A percentile compares a stretch with the other conserved stretches of the same genome.
phyloP scores from a whole-genome alignment of 345 rosid genomes.

The Salix purpurea region DNA sequence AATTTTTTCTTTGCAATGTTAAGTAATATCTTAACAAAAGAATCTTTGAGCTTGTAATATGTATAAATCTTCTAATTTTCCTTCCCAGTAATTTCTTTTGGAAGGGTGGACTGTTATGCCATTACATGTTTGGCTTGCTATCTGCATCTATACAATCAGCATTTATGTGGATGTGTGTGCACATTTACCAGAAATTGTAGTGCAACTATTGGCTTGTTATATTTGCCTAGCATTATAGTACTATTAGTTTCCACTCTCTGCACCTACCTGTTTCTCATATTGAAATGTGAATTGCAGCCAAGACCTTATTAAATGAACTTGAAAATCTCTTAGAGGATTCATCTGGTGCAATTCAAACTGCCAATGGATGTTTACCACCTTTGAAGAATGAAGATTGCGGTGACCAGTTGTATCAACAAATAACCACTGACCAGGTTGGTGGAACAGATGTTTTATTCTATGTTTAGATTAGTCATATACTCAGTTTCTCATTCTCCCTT shows the following conservation, averaged over 20 bases:
- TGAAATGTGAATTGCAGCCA: conserved; percentile 38
- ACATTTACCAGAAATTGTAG: too few species aligned
- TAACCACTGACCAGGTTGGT: conserved; percentile 42
- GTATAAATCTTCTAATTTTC: background rate
- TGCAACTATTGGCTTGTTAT: background rate
- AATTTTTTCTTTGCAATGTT: background rate
- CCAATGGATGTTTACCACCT: conserved; percentile 23
- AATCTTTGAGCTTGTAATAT: background rate
- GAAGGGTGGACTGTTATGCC: background rate
- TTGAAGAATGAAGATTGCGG: conserved; percentile 21
- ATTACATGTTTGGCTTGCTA: conserved; percentile 2
- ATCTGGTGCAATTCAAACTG: conserved; percentile 32
- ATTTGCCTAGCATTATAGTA: too few species aligned
- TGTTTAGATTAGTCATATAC: background rate
- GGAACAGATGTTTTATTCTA: background rate
- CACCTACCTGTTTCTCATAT: background rate
- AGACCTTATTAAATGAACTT: conserved; percentile 49
- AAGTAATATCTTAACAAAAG: background rate
- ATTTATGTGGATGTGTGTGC: too few species aligned
- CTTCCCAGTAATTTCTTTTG: background rate
- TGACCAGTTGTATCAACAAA: conserved; percentile 25
- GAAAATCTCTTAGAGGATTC: conserved; percentile 47
- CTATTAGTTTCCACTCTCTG: background rate
- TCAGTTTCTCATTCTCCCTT: background rate
- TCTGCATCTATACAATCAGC: background rate